Evolutionary conservation across 2,329 filamentous ascomycete species (phyloP), one percentile per base, ranked within the genome.

Genomic region (Metarhizium sp.): DNA sequence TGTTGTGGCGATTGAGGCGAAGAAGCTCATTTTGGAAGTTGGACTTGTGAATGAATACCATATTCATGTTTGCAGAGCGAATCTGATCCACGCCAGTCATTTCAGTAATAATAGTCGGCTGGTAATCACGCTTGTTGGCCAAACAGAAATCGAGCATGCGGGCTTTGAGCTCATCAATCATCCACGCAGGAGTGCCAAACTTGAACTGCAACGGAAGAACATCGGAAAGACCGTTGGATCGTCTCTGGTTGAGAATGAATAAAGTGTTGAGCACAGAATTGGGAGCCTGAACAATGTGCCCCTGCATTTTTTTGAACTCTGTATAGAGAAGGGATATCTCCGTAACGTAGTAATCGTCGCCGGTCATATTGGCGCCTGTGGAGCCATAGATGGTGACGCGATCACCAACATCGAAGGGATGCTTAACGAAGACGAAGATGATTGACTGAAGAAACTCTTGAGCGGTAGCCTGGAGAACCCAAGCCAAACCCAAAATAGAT

Each of bases 241-340:
- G 87, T 49, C 92, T 85, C 73, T 96, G 91, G 70, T 97, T 97
- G 48, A 96, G 84, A 59, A 97, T 95, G 72, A 96, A 96, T 0
- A 97, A 79, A 0, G 84, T 90, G 71, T 96, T 97, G 55, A 97
- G 80, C 42, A 96, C 85, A 56, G 88, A 95, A 78, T 97, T 97
- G 11, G 92, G 92, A 0, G 92, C 92, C 70, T 96, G 92, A 0
- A 97, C 92, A 29, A 96, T 87, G 64, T 96, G 92, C 2, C 92
- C 92, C 70, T 96, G 87, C 88, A 96, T 92, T 77, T 96, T 96
- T 78, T 96, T 96, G 76, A 96, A 96, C 66, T 96, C 92, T 14
- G 92, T 97, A 69, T 94, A 97, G 16, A 96, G 79, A 1, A 97
- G 78, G 1, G 90, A 88, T 55, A 97, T 95, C 66, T 96, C 90